Conservation (phyloP, 257 asterid genomes). For the Rauvolfia tetraphylla region DNA sequence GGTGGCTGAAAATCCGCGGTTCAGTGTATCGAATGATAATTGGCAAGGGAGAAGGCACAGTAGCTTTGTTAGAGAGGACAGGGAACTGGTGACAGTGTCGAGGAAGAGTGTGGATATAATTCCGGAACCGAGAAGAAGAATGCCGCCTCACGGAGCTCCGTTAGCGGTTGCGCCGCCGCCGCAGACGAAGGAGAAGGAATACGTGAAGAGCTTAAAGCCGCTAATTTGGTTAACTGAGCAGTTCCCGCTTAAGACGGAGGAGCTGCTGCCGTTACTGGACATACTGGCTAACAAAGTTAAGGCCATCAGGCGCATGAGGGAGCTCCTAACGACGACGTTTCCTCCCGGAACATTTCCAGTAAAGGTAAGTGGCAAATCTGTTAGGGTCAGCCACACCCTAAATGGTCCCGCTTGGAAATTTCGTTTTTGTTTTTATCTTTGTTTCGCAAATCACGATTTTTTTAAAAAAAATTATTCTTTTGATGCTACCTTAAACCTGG, state of each 20-base stretch:
- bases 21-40: slow-evolving; percentile 50
- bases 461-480: neutral
- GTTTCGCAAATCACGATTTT: neutral
- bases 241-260: slow-evolving; percentile 90
- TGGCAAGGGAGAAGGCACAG: slow-evolving; percentile 67
- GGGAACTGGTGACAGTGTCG: slow-evolving; percentile 71
- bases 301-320: slow-evolving; percentile 91
- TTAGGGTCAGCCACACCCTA: neutral
- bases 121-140: slow-evolving; percentile 54
- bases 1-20: slow-evolving; percentile 90
- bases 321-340: slow-evolving; percentile 90
- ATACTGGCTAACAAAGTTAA: slow-evolving; percentile 80
- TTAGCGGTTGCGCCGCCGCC: slow-evolving; percentile 65
- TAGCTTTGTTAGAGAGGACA: slow-evolving; percentile 75
- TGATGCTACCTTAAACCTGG: slow-evolving; percentile 18
- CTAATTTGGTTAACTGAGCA: slow-evolving; percentile 84
- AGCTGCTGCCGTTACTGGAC: slow-evolving; percentile 86
- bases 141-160: slow-evolving; percentile 30
- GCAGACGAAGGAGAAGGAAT: slow-evolving; percentile 84
- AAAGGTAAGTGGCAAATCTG: slow-evolving; percentile 63
- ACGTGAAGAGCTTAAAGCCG: slow-evolving; percentile 70
- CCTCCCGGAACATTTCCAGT: slow-evolving; percentile 88
- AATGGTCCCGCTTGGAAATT: slow-evolving; percentile 33
- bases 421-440: neutral
- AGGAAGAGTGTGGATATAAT: slow-evolving; percentile 88